Evolutionary conservation across 768 basidiomycete genomes (phyloP).

Genomic region (Lactarius sanguifluus): DNA sequence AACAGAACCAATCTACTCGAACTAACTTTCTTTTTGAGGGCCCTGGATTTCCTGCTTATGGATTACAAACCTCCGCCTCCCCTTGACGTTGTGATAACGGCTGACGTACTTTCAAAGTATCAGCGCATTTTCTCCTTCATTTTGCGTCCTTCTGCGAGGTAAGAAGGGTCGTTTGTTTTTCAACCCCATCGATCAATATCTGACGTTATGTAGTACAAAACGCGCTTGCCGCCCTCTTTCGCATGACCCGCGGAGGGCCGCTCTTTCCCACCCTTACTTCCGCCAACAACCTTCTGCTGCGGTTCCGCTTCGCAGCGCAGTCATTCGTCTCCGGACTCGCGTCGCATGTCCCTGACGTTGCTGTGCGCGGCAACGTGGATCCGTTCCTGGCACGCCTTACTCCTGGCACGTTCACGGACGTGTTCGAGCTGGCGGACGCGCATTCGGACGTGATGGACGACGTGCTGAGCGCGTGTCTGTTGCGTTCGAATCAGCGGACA

Average conservation of each 20-base stretch:
- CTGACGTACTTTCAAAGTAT: slow-evolving; percentile 76
- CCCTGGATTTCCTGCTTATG: slow-evolving; percentile 87
- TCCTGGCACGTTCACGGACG: slow-evolving; percentile 52
- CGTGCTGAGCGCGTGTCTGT: slow-evolving; percentile 71
- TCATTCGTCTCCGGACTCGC: slow-evolving; percentile 68
- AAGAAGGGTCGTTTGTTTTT: slow-evolving; percentile 26
- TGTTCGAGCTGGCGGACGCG: slow-evolving; percentile 65
- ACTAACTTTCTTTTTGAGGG: slow-evolving; percentile 44
- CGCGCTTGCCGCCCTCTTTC: slow-evolving; percentile 62
- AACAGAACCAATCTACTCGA: not conserved
- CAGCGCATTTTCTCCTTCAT: slow-evolving; percentile 81
- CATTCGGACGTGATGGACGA: slow-evolving; percentile 73
- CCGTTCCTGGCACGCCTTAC: slow-evolving; percentile 49
- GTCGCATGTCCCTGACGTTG: slow-evolving; percentile 76
- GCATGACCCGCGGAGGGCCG: slow-evolving; percentile 53
- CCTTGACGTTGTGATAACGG: slow-evolving; percentile 69
- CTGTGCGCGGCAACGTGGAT: slow-evolving; percentile 74
- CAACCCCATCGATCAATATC: not conserved
- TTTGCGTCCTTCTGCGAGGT: slow-evolving; percentile 78
- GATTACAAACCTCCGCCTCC: slow-evolving; percentile 88
- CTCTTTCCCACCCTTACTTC: slow-evolving; percentile 59
- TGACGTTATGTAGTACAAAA: slow-evolving; percentile 53
- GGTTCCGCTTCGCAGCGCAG: slow-evolving; percentile 73
- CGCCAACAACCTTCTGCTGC: slow-evolving; percentile 55
- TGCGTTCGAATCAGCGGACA: slow-evolving; percentile 64